phyloP scores from a whole-genome alignment of 805 yeast genomes.

The Wilhelminamyces savonicus region DNA sequence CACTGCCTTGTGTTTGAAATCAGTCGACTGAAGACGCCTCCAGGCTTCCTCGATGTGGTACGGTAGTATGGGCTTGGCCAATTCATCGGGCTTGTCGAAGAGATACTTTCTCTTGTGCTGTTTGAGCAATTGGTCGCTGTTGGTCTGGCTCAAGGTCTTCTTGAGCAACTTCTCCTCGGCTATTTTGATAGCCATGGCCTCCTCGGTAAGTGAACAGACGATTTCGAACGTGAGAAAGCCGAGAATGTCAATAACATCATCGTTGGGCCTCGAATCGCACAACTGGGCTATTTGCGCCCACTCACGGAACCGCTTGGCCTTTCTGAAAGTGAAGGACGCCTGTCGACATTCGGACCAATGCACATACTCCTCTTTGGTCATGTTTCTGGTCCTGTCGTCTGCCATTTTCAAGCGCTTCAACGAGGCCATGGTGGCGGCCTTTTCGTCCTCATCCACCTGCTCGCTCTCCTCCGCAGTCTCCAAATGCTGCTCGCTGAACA shows the following conservation, averaged over 20 bases:
- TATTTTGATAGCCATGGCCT: slow-evolving; percentile 74
- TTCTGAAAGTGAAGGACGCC: slow-evolving; percentile 92
- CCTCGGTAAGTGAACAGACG: slow-evolving; percentile 90
- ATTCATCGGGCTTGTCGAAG: slow-evolving; percentile 86
- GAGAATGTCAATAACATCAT: slow-evolving; percentile 91
- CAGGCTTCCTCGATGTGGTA: slow-evolving; percentile 86
- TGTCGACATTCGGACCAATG: slow-evolving; percentile 99
- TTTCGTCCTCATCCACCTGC: slow-evolving; percentile 79
- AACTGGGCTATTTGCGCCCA: slow-evolving; percentile 88
- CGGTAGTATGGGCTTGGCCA: slow-evolving; percentile 69
- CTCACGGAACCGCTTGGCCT: slow-evolving; percentile 89
- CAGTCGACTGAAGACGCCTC: slow-evolving; percentile 62
- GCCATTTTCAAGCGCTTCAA: slow-evolving; percentile 83
- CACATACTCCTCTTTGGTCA: slow-evolving; percentile 96
- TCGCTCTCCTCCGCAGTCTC: slow-evolving; percentile 56
- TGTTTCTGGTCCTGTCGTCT: slow-evolving; percentile 84
- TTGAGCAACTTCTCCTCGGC: slow-evolving; percentile 47
- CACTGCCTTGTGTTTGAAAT: slow-evolving; percentile 54
- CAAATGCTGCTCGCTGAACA: slow-evolving; percentile 87
- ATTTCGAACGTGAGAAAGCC: slow-evolving; percentile 96
- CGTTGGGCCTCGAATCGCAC: slow-evolving; percentile 88
- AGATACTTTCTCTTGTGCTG: slow-evolving; percentile 45
- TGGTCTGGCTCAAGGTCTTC: slow-evolving; percentile 17
- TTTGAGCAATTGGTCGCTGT: slow-evolving; percentile 20
- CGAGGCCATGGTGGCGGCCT: slow-evolving; percentile 85